Evolutionary conservation across 805 yeast species (phyloP).

Genomic region (Wickerhamiella alocasiicola): DNA sequence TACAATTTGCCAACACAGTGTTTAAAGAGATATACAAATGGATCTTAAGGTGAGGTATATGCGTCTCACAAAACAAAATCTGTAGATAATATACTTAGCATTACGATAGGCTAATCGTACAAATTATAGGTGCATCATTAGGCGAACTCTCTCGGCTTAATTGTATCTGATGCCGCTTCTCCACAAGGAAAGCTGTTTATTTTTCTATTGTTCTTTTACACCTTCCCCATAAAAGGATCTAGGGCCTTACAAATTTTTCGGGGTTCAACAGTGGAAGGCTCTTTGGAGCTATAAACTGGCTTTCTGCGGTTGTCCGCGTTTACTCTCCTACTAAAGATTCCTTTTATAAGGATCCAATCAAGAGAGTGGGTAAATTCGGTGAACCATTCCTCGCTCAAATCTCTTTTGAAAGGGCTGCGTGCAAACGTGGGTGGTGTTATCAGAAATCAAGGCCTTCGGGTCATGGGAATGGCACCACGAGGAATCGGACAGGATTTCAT

Average conservation of each 20-base stretch:
- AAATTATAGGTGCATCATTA: no score
- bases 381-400: constrained; percentile 18
- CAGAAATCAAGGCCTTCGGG: constrained; percentile 22
- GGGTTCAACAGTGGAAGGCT: no score
- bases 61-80: no score
- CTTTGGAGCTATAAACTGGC: no score
- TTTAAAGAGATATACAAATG: background rate
- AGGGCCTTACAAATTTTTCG: no score
- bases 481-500: constrained; percentile 22
- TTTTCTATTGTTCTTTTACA: no score
- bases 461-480: constrained; percentile 25
- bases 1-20: background rate
- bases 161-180: no score
- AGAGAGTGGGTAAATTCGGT: constrained; percentile 27
- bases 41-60: background rate
- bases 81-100: no score
- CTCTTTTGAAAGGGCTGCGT: constrained; percentile 23
- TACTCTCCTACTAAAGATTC: constrained; percentile 20
- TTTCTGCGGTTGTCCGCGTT: constrained; percentile 22
- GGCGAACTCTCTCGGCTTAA: no score
- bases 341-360: constrained; percentile 7
- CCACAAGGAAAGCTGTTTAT: no score
- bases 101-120: no score
- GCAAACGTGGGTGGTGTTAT: constrained; percentile 25
- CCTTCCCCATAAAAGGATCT: no score